phyloP scores from a whole-genome alignment of 1,139 yeast species.

The Suhomyces terraborum region DNA sequence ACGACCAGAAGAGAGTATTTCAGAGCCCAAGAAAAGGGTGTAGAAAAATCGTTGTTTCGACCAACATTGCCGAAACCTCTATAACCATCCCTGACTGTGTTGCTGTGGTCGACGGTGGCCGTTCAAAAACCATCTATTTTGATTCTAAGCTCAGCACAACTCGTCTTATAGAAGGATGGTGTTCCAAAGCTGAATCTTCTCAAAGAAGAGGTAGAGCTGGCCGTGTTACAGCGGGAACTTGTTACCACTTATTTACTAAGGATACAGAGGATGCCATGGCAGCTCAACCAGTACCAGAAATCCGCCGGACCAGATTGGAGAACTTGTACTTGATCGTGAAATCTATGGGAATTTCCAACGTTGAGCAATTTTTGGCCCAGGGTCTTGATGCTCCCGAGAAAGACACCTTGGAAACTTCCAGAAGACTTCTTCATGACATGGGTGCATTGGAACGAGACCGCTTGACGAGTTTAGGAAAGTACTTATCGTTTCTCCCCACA shows the following conservation, averaged over 20 bases:
- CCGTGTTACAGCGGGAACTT: conserved; percentile 80
- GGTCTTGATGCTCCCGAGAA: conserved; percentile 84
- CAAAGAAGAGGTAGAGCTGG: conserved; percentile 99
- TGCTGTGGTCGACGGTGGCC: conserved; percentile 85
- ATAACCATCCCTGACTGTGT: conserved; percentile 94
- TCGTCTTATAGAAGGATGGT: conserved; percentile 77
- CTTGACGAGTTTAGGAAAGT: conserved; percentile 79
- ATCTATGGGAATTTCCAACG: conserved; percentile 82
- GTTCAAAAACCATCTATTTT: conserved; percentile 76
- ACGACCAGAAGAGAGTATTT: conserved; percentile 81
- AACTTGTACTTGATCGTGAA: conserved; percentile 81
- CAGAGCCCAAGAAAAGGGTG: conserved; percentile 49
- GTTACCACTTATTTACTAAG: conserved; percentile 77
- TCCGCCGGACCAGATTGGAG: conserved; percentile 78
- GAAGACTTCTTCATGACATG: conserved; percentile 58
- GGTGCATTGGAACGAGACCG: conserved; percentile 68
- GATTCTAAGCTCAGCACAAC: conserved; percentile 70
- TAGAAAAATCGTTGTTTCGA: conserved; percentile 84
- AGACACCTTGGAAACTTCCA: conserved; percentile 62
- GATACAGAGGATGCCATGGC: conserved; percentile 62
- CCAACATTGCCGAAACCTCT: conserved; percentile 86
- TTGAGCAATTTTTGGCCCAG: conserved; percentile 62
- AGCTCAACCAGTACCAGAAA: conserved; percentile 83
- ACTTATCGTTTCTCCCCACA: conserved; percentile 78
- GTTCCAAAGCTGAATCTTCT: conserved; percentile 86